Evolutionary conservation across 805 yeast genomes (phyloP), one percentile per base, ranked within the genome.

Genomic region (Huiozyma naganishii): DNA sequence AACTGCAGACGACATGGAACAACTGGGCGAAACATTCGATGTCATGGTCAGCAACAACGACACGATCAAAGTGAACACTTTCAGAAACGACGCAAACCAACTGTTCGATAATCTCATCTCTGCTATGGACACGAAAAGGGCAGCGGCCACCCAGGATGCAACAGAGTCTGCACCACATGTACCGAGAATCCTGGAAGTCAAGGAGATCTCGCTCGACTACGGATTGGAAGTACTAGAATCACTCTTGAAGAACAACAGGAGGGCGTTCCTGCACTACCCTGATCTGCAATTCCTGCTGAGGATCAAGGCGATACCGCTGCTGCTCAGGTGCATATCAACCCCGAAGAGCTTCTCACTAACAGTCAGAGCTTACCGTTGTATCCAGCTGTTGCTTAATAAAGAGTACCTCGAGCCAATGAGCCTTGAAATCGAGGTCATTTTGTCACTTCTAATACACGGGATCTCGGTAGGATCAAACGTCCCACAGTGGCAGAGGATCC

Each of bases 191-290:
- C 60, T 87, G 43, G 73, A 73, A 45, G 61, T 77, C 32, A 63
- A 68, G 40, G 65, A 72, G 44, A 56, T 82, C 32, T 70, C 83
- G 38, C 75, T 81, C 61, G 72, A 77, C 39, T 72, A 87, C 46
- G 86, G 87, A 0, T 72, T 92, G 42, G 98, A 90, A 56, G 72
- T 90, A 29, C 60, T 92, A 23, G 97, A 92, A 62, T 82, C 82
- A 45, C 71, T 89, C 4, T 62, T 92, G 30, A 71, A 79, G 10
- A 79, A 79, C 55, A 87, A 87, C 54, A 67, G 69, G 12, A 48
- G 54, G 0, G 54, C 79, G 3, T 85, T 90, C 55, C 59, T 70
- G 12, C 43, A 59, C 2, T 87, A 81, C 49, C 64, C 58, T 1
- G 95, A 86, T 52, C 69, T 90, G 32, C 78, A 79, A 1, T 77